Base-by-base conservation (phyloP, 78 protist genomes). In the Blattamonas nauphoetae region DNA sequence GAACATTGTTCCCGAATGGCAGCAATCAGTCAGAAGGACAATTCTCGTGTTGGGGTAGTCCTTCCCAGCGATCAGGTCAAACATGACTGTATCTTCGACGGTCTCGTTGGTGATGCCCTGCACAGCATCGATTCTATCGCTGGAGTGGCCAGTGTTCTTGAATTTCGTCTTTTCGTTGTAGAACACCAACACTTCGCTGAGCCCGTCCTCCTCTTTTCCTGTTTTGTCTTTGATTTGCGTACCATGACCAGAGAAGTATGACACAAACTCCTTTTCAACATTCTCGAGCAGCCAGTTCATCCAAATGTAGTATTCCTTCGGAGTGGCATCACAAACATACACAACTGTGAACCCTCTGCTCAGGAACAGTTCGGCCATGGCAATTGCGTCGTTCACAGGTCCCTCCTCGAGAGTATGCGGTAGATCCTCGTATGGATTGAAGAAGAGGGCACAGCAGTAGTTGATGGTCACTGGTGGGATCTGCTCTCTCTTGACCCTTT, bases 1-100 rank as follows among this genome's bases (percentile, higher is more conserved):
- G 83, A 79, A 79, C 83, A 79, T 79, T 5, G 83, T 33, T 11
- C 83, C 83, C 32, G 43, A 33, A 11, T 79, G 83, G 83, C 83
- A 79, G 83, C 83, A 79, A 11, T 79, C 83, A 4, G 83, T 79
- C 43, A 79, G 6, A 4, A 33, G 83, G 42, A 79, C 83, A 4
- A 6, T 6, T 29, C 71, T 11, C 71, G 71, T 55, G 38, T 55
- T 11, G 38, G 71, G 71, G 21, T 55, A 55, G 11, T 55, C 71
- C 21, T 55, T 55, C 38, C 71, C 21, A 29, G 71, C 21, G 21
- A 55, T 55, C 71, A 55, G 21, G 21, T 21, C 21, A 21, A 55
- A 55, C 71, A 55, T 55, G 71, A 11, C 11, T 11, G 11, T 21
- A 21, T 55, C 71, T 29, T 55, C 71, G 21, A 55, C 71, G 11